These are phyloP conservation scores for Pseudogymnoascus sp. DNA, from an alignment of 2,329 filamentous ascomycete genomes.

Conservation along the genomic window DNA sequence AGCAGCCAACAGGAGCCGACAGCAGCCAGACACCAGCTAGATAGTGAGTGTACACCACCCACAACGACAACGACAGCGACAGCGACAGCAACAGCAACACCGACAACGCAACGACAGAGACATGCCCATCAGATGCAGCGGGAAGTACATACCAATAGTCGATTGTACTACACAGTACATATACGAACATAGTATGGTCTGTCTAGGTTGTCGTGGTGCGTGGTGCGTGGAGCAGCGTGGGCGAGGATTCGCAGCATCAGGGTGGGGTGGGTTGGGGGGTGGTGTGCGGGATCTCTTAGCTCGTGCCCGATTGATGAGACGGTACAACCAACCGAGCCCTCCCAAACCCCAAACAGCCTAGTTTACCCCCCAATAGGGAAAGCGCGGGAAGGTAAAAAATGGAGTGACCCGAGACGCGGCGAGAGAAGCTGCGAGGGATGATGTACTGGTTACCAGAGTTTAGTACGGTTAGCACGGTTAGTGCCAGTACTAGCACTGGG, in stretches of 20 bases:
- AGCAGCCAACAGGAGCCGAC: too few species aligned
- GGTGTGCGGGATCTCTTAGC: slow-evolving; percentile 2
- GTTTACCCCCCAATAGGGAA: background rate
- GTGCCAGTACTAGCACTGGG: background rate
- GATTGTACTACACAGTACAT: background rate
- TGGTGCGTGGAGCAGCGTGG: background rate
- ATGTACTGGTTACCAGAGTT: background rate
- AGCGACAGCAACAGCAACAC: background rate
- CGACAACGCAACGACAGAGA: background rate
- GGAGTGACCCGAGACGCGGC: background rate
- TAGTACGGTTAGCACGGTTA: too few species aligned
- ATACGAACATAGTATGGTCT: background rate
- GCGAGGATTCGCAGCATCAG: too few species aligned
- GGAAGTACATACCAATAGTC: slow-evolving; percentile 4
- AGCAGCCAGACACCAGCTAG: background rate
- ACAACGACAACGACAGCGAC: too few species aligned
- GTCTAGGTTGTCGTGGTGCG: background rate
- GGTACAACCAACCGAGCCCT: background rate
- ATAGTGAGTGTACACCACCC: background rate
- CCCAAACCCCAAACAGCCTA: background rate
- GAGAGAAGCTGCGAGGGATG: background rate
- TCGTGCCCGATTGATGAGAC: background rate
- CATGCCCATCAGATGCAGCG: slow-evolving; percentile 5
- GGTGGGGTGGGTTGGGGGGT: background rate
- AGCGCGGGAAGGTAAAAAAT: background rate